Evolutionary conservation across 1,284 basidiomycete genomes (phyloP), one percentile per base, ranked within the genome.

Genomic region (Cystobasidiaceae sp.): DNA sequence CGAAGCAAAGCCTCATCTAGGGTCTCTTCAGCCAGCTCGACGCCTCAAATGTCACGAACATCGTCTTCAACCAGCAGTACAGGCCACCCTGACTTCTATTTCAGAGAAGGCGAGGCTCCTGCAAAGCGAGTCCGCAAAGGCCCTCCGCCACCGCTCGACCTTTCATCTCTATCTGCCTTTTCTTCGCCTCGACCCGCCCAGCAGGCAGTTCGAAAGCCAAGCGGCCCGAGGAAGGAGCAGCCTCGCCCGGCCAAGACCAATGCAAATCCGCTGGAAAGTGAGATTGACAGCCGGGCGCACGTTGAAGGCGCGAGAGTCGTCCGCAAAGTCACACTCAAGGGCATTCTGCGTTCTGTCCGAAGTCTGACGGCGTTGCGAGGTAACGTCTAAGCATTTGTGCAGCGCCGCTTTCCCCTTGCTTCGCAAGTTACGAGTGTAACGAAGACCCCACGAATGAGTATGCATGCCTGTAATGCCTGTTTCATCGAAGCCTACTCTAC

Each of bases 121-220:
- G n/a, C n/a, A n/a, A n/a, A n/a, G n/a, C n/a, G n/a, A n/a, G n/a
- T n/a, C n/a, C 23, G 28, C 49, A 54, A 60, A 30, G 41, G 11
- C 25, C 59, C 59, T 51, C 59, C 59, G n/a, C 49, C 59, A 19
- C 59, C 59, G 1, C 50, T 62, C 27, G 32, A 62, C 28, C 59
- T 62, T 21, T n/a, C 33, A 17, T 41, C 33, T 9, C 8, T 62
- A 37, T 62, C 59, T 11, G 27, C 59, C 9, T 54, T 45, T 33
- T 23, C 49, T 33, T 41, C 49, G 8, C 9, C n/a, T 30, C 15
- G 3, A 8, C 6, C 23, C n/a, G 46, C 41, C 30, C 48, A 60
- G 33, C 13, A 15, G 28, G 58, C 46, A 19, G 32, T 49, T 19
- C 25, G 33, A 25, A 51, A 51, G 49, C 21, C 23, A 2, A 33